Conservation (phyloP, 1,139 yeast genomes). For the Eremothecium cymbalariae region DNA sequence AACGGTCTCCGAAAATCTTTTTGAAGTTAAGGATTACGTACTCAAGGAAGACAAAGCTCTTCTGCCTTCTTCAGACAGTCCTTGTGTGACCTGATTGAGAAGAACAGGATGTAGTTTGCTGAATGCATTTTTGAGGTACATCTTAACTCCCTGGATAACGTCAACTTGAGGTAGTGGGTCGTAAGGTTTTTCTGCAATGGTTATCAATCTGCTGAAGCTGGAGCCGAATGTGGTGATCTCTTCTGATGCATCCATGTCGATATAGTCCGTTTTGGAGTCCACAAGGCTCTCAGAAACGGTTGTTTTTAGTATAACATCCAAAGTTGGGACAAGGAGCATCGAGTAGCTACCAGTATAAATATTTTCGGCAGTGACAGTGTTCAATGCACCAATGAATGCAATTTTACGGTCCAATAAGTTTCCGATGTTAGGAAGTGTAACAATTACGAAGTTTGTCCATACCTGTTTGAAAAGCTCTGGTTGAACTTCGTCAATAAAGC, state of each 20-base stretch:
- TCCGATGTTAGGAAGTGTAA: slow-evolving; percentile 56
- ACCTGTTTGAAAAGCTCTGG: slow-evolving; percentile 50
- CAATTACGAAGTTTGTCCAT: slow-evolving; percentile 54
- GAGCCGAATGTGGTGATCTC: slow-evolving; percentile 68
- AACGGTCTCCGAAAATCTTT: too few species aligned
- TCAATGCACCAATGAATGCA: slow-evolving; percentile 64
- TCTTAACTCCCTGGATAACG: slow-evolving; percentile 33
- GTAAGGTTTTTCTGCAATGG: slow-evolving; percentile 50
- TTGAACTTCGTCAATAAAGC: slow-evolving; percentile 37
- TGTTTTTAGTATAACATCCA: slow-evolving; percentile 47
- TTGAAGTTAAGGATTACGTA: too few species aligned
- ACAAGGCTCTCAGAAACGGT: slow-evolving; percentile 32
- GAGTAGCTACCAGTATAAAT: slow-evolving; percentile 39
- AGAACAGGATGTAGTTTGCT: slow-evolving; percentile 26
- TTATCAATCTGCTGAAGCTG: slow-evolving; percentile 62
- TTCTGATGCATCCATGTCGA: slow-evolving; percentile 36
- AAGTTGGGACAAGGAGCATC: slow-evolving; percentile 40
- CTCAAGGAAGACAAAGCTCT: slow-evolving; percentile 30
- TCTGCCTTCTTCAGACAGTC: slow-evolving; percentile 35
- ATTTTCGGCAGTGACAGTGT: slow-evolving; percentile 34
- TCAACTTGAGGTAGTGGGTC: slow-evolving; percentile 59
- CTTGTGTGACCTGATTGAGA: slow-evolving; percentile 28
- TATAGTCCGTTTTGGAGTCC: slow-evolving; percentile 30
- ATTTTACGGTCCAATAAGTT: slow-evolving; percentile 70
- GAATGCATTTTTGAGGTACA: slow-evolving; percentile 34